Evolutionary conservation across 2,329 filamentous ascomycete species (phyloP).

Genomic region (Sporothrix dimorphospora): DNA sequence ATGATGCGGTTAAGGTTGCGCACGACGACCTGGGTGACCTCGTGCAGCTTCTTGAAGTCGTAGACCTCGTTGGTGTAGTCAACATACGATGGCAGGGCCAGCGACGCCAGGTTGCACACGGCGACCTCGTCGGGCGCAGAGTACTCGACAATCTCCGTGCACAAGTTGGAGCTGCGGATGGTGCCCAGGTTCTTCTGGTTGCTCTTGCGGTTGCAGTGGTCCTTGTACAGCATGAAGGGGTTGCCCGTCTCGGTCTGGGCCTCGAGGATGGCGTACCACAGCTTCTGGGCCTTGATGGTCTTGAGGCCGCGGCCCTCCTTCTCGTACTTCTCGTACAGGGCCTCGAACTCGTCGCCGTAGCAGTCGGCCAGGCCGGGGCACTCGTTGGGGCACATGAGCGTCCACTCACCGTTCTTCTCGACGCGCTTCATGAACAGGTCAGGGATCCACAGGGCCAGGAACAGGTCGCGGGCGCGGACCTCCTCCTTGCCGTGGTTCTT

Average conservation of each 20-base stretch:
- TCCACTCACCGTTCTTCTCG: constrained; percentile 95
- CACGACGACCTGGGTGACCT: constrained; percentile 88
- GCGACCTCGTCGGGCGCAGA: constrained; percentile 96
- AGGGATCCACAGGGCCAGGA: constrained; percentile 97
- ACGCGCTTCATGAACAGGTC: constrained; percentile 99
- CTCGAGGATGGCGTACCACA: constrained; percentile 98
- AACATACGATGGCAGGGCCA: constrained; percentile 88
- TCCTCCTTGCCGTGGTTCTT: constrained; percentile 99
- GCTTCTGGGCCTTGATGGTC: constrained; percentile 96
- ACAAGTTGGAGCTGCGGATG: constrained; percentile 97
- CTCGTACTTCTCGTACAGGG: constrained; percentile 92
- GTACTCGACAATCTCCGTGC: constrained; percentile 98
- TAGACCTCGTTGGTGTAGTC: constrained; percentile 83
- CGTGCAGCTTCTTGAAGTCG: constrained; percentile 96
- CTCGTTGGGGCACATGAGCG: constrained; percentile 97
- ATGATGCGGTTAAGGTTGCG: constrained; percentile 98
- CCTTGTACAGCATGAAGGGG: constrained; percentile 99
- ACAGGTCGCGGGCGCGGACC: constrained; percentile 92
- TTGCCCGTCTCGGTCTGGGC: constrained; percentile 98
- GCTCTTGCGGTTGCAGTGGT: constrained; percentile 97
- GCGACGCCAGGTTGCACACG: constrained; percentile 95
- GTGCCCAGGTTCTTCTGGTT: constrained; percentile 99
- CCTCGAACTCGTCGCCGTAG: constrained; percentile 97
- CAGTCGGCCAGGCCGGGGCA: constrained; percentile 93
- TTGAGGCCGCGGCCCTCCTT: constrained; percentile 82